Conservation (phyloP, 495 filamentous ascomycete species). For the Neurospora cerealis region DNA sequence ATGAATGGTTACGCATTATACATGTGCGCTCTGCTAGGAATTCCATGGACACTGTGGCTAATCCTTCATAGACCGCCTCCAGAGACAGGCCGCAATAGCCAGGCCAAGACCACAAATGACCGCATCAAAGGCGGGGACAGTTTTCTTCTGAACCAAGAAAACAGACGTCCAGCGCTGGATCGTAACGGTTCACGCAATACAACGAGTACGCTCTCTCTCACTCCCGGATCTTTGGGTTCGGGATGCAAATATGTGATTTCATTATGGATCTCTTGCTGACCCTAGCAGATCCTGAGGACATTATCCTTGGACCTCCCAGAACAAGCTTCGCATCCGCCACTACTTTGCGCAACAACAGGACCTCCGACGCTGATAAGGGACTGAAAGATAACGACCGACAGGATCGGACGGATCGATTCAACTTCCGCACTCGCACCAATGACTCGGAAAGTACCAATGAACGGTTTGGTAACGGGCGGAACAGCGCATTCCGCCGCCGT, state of each 20-base stretch:
- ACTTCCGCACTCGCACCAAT: slow-evolving; percentile 53
- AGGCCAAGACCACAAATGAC: slow-evolving; percentile 32
- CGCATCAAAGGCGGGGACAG: slow-evolving; percentile 32
- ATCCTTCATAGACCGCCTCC: slow-evolving; percentile 27
- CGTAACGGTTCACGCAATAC: slow-evolving; percentile 52
- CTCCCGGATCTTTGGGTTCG: not conserved
- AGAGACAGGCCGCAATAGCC: slow-evolving; percentile 30
- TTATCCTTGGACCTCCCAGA: slow-evolving; percentile 82
- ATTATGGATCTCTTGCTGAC: slow-evolving; percentile 6
- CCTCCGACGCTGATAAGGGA: slow-evolving; percentile 40
- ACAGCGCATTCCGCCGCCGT: slow-evolving; percentile 37
- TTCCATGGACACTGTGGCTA: not conserved
- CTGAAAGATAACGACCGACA: slow-evolving; percentile 41
- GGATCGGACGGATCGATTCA: slow-evolving; percentile 59
- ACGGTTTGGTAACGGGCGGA: slow-evolving; percentile 38
- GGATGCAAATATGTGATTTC: not conserved
- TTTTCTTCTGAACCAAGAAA: slow-evolving; percentile 34
- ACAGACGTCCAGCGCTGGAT: slow-evolving; percentile 50
- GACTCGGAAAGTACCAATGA: slow-evolving; percentile 53
- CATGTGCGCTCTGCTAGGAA: not conserved
- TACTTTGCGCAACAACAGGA: slow-evolving; percentile 34
- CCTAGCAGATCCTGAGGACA: slow-evolving; percentile 56
- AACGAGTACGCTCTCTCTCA: slow-evolving; percentile 25
- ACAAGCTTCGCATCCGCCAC: slow-evolving; percentile 79
- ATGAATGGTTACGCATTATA: not conserved